Conservation (phyloP, 2,329 filamentous ascomycete species). For the Cladosporium sp. region DNA sequence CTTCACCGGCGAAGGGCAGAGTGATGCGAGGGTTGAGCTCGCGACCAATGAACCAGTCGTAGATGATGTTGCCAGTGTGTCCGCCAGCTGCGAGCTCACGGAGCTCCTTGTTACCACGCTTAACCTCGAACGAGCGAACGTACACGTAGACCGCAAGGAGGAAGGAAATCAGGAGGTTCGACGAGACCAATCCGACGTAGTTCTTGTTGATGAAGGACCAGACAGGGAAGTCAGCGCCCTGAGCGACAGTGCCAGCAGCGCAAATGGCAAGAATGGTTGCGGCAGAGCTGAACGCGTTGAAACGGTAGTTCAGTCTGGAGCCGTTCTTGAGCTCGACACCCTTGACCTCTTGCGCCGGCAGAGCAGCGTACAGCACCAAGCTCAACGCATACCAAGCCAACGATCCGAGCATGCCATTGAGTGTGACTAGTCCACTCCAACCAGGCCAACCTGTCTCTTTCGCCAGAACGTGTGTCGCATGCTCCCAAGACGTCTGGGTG, state of each 20-base stretch:
- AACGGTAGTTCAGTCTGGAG: conserved; percentile 76
- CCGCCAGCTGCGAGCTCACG: conserved; percentile 83
- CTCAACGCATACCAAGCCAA: conserved; percentile 78
- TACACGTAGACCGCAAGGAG: conserved; percentile 77
- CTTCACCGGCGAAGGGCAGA: conserved; percentile 76
- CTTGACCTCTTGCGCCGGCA: conserved; percentile 72
- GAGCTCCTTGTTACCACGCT: conserved; percentile 68
- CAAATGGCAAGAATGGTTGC: conserved; percentile 70
- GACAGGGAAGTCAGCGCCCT: conserved; percentile 80
- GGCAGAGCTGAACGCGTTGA: conserved; percentile 75
- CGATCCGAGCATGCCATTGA: conserved; percentile 68
- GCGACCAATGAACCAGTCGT: conserved; percentile 96
- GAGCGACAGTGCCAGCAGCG: conserved; percentile 71
- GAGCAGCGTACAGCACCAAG: conserved; percentile 70
- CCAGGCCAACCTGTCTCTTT: conserved; percentile 83
- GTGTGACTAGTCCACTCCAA: conserved; percentile 68
- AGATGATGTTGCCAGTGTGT: conserved; percentile 79
- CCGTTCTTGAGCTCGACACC: conserved; percentile 72
- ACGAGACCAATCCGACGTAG: conserved; percentile 80
- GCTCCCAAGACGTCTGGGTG: conserved; percentile 34
- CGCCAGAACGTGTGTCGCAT: conserved; percentile 70
- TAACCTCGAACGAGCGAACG: conserved; percentile 76
- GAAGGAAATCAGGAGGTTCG: conserved; percentile 77
- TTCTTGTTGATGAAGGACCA: conserved; percentile 95
- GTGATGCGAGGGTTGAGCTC: conserved; percentile 88